A percentile compares a stretch with the other conserved stretches of the same genome.
These are phyloP conservation scores for Porogramme epimiltina DNA, from an alignment of 1,284 basidiomycete genomes.

Conservation along the genomic window DNA sequence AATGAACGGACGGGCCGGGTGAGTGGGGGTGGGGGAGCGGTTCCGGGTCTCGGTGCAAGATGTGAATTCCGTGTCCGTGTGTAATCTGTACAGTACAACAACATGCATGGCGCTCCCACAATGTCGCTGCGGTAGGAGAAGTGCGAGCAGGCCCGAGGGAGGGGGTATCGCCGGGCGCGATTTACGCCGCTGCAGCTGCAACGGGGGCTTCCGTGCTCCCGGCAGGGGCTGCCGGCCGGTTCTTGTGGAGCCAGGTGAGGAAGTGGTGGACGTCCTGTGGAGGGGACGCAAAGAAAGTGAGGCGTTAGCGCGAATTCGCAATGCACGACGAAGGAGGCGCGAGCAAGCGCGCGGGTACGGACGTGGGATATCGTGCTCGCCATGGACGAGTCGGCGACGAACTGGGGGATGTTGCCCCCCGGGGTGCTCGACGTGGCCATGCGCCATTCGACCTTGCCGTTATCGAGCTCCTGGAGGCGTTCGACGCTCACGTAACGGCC, in stretches of 20 bases:
- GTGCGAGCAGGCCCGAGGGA: no score
- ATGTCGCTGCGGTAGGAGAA: no score
- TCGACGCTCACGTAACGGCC: constrained; percentile 75
- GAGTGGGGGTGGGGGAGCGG: no score
- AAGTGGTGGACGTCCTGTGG: constrained; percentile 71
- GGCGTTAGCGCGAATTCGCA: not conserved
- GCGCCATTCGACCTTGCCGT: constrained; percentile 72
- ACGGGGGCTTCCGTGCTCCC: constrained; percentile 7
- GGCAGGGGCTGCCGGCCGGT: not conserved
- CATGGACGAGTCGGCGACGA: constrained; percentile 60
- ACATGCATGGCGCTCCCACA: no score
- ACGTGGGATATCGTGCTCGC: constrained; percentile 65
- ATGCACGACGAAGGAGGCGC: not conserved
- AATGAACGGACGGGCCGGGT: no score
- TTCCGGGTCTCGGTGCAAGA: no score
- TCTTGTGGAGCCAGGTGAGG: constrained; percentile 43
- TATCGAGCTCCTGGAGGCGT: constrained; percentile 59
- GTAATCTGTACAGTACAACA: not conserved
- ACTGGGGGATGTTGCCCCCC: constrained; percentile 67
- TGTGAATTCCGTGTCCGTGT: no score
- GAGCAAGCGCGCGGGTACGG: constrained; percentile 15
- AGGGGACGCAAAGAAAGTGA: not conserved
- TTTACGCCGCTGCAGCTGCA: not conserved
- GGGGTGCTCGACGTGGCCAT: constrained; percentile 80
- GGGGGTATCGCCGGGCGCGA: no score